These are phyloP conservation scores for Tritrichomonas musculus DNA, from an alignment of 208 protist genomes.

Conservation along the genomic window DNA sequence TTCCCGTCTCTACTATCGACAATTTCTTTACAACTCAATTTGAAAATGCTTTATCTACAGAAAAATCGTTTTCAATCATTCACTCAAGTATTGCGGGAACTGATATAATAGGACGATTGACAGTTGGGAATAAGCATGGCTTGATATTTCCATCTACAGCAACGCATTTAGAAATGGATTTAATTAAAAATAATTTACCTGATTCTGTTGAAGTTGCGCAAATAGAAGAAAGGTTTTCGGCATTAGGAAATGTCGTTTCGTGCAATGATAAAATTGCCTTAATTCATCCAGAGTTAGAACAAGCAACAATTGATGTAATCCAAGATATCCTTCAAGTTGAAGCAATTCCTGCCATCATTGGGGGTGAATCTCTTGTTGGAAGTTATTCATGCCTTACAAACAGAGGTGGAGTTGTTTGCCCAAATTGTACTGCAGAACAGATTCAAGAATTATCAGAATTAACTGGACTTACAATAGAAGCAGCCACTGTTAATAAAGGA, in stretches of 20 bases:
- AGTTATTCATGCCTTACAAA: conserved; percentile 93
- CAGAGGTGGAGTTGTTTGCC: conserved; percentile 90
- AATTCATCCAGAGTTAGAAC: conserved; percentile 94
- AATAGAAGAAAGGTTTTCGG: conserved; percentile 49
- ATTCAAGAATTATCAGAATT: conserved; percentile 43
- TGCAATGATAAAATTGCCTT: conserved; percentile 99
- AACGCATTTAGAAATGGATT: conserved; percentile 96
- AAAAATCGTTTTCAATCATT: conserved; percentile 83
- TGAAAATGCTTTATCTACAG: conserved; percentile 89
- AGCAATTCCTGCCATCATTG: conserved; percentile 93
- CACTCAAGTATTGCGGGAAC: conserved; percentile 86
- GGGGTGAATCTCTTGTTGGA: conserved; percentile 92
- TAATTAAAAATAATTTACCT: conserved; percentile 96
- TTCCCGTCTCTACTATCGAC: conserved; percentile 81
- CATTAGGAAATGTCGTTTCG: conserved; percentile 96
- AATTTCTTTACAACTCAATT: conserved; percentile 93
- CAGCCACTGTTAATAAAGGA: conserved; percentile 98
- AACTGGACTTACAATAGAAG: conserved; percentile 81
- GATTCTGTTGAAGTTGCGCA: conserved; percentile 68
- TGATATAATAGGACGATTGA: conserved; percentile 89
- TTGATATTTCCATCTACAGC: conserved; percentile 93
- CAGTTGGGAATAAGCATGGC: conserved; percentile 56
- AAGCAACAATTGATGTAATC: conserved; percentile 98
- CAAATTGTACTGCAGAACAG: conserved; percentile 52
- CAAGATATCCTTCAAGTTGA: conserved; percentile 77